Evolutionary conservation across 768 basidiomycete genomes (phyloP).

Genomic region (Cystofilobasidium capitatum): DNA sequence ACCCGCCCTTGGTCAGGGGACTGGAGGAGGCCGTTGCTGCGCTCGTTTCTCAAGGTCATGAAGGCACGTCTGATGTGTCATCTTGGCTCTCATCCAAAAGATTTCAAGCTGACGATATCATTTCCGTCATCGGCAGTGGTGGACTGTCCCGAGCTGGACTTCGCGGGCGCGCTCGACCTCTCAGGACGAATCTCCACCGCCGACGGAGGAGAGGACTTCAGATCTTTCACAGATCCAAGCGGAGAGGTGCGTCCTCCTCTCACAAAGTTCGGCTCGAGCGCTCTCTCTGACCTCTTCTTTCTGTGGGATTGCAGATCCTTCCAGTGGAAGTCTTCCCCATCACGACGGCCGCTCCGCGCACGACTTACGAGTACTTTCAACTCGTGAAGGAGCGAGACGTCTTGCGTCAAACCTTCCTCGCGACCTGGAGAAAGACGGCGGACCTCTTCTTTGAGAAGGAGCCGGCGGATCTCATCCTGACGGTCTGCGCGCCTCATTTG

Average conservation of each 20-base stretch:
- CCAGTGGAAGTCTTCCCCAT: conserved; percentile 33
- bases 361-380: conserved; percentile 59
- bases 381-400: conserved; percentile 46
- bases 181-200: conserved; percentile 38
- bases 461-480: conserved; percentile 66
- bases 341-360: conserved; percentile 47
- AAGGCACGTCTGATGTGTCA: conserved; percentile 43
- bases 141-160: conserved; percentile 56
- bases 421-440: background rate
- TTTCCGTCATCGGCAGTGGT: conserved; percentile 46
- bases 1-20: conserved; percentile 57
- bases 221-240: conserved; percentile 23
- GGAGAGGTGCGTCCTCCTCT: conserved; percentile 45
- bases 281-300: background rate
- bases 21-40: conserved; percentile 52
- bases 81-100: too few species aligned
- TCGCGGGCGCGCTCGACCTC: conserved; percentile 44
- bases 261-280: too few species aligned
- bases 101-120: background rate
- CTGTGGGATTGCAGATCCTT: background rate
- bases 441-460: background rate
- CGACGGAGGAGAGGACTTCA: conserved; percentile 47
- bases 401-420: conserved; percentile 48
- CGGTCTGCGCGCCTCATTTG: conserved; percentile 52
- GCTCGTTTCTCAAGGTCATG: conserved; percentile 54